These are phyloP conservation scores for Rachicladosporium sp. DNA, from an alignment of 2,329 filamentous ascomycete genomes.

Conservation along the genomic window DNA sequence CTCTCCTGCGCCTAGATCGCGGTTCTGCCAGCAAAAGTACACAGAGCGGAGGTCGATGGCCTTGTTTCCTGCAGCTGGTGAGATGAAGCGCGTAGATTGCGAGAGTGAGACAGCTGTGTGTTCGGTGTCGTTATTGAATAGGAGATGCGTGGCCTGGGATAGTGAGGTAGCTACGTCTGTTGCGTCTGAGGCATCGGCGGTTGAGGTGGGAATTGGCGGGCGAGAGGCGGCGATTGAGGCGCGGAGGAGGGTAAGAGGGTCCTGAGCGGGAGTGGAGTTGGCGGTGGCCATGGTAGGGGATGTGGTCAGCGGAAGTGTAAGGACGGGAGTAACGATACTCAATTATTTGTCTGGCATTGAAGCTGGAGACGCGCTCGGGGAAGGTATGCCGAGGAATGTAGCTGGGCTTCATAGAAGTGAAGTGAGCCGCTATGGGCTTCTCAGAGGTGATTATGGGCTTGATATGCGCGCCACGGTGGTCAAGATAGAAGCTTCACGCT, in stretches of 20 bases:
- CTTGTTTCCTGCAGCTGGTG: slow-evolving; percentile 35
- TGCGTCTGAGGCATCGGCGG: slow-evolving; percentile 48
- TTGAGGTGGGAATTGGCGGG: slow-evolving; percentile 61
- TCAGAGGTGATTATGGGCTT: too few species aligned
- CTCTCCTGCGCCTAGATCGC: slow-evolving; percentile 76
- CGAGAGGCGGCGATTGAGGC: slow-evolving; percentile 63
- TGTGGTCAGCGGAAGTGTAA: too few species aligned
- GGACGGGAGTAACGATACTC: too few species aligned
- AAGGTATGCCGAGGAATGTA: too few species aligned
- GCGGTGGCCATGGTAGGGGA: too few species aligned
- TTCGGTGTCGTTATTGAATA: slow-evolving; percentile 41
- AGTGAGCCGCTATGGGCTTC: too few species aligned
- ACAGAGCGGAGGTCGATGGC: slow-evolving; percentile 68
- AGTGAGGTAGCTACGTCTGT: slow-evolving; percentile 52
- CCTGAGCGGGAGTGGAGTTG: slow-evolving; percentile 17
- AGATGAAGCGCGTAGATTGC: slow-evolving; percentile 71
- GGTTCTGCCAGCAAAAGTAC: slow-evolving; percentile 92
- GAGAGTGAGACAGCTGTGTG: slow-evolving; percentile 36
- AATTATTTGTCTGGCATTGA: too few species aligned
- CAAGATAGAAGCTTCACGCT: too few species aligned
- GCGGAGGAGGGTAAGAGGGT: slow-evolving; percentile 74
- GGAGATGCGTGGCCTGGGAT: slow-evolving; percentile 58
- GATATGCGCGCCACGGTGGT: too few species aligned
- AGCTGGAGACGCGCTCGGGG: too few species aligned
- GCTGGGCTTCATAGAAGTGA: too few species aligned